Percentiles rank a stretch among this genome's conserved stretches.
Conservation (phyloP, 352 stramenopile species). For the Phytophthora tubulina region DNA sequence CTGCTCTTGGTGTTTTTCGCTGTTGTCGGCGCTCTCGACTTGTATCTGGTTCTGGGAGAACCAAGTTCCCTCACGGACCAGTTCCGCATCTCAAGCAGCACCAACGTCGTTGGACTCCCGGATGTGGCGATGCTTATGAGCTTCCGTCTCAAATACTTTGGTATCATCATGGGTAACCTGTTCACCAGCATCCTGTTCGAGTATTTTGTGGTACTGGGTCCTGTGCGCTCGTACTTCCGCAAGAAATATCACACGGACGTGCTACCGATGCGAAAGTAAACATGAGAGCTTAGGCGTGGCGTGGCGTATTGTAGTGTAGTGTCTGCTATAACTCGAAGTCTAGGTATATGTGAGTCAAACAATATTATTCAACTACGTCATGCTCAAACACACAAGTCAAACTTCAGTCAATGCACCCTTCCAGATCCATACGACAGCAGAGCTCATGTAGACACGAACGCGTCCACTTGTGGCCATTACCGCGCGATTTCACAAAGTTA, state of each 20-base stretch:
- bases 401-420: slow-evolving; percentile 20
- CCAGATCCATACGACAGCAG: slow-evolving; percentile 50
- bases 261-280: slow-evolving; percentile 45
- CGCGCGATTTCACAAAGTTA: slow-evolving; percentile 44
- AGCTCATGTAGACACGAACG: slow-evolving; percentile 55
- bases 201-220: slow-evolving; percentile 50
- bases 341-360: too few relatives aligned
- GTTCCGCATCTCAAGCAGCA: slow-evolving; percentile 64
- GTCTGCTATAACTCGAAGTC: too few relatives aligned
- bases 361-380: too few relatives aligned
- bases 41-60: slow-evolving; percentile 55
- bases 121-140: slow-evolving; percentile 53
- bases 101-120: slow-evolving; percentile 61
- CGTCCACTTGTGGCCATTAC: slow-evolving; percentile 46
- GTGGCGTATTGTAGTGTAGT: too few relatives aligned
- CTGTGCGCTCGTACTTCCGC: slow-evolving; percentile 47
- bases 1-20: slow-evolving; percentile 45
- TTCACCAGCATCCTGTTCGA: slow-evolving; percentile 42
- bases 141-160: slow-evolving; percentile 52
- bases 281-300: not conserved
- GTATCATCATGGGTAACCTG: slow-evolving; percentile 43
- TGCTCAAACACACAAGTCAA: too few relatives aligned
- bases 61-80: slow-evolving; percentile 51
- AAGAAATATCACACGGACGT: slow-evolving; percentile 47
- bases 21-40: slow-evolving; percentile 30